Conservation (phyloP, 495 filamentous ascomycete species). For the Annulohypoxylon maeteangense region DNA sequence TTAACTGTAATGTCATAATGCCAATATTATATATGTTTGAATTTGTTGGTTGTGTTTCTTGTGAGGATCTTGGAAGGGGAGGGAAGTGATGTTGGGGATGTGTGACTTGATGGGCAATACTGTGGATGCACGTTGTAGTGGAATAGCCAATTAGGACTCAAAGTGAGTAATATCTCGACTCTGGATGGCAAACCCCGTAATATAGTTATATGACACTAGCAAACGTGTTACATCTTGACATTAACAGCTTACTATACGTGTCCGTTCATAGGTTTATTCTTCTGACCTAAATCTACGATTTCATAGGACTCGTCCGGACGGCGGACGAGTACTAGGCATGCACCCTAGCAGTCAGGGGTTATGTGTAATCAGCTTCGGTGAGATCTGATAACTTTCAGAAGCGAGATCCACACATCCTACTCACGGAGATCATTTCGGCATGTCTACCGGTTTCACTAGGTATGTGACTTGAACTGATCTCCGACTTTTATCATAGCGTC, state of each 20-base stretch:
- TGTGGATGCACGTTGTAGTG: not conserved
- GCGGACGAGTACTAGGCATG: not conserved
- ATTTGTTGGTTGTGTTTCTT: not conserved
- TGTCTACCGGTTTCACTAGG: not conserved
- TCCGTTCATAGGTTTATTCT: not conserved
- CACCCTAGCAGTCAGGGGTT: not conserved
- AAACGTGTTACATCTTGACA: not conserved
- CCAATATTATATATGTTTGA: not conserved
- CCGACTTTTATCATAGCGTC: not conserved
- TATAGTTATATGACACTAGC: not conserved
- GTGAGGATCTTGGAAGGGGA: not conserved
- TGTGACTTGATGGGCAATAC: not conserved
- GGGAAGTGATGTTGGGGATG: not conserved
- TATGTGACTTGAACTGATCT: too few species aligned
- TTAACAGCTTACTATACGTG: not conserved
- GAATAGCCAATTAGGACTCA: not conserved
- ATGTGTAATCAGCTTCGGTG: not conserved
- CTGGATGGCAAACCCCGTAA: not conserved
- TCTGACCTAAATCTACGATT: not conserved
- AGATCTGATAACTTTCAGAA: not conserved
- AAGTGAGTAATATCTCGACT: not conserved
- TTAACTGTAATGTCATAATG: slow-evolving; percentile 8
- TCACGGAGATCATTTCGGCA: not conserved
- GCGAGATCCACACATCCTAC: not conserved
- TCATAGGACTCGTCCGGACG: not conserved